These are phyloP conservation scores for Gastrolobium bilobum DNA, from an alignment of 306 rosid species.

Conservation along the genomic window DNA sequence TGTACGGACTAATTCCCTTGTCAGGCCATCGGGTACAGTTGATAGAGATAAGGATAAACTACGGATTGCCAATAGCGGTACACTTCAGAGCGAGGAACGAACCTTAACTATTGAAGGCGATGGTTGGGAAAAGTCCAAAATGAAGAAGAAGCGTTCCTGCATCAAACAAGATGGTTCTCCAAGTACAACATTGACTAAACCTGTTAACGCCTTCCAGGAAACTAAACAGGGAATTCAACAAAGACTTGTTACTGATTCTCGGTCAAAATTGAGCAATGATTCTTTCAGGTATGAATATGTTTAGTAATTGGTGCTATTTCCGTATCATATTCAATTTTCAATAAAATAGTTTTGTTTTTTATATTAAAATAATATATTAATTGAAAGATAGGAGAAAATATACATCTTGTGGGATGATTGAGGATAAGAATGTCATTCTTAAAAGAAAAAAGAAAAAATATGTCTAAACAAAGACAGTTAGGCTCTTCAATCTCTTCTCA, in stretches of 20 bases:
- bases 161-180: conserved; percentile 94
- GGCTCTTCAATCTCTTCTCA: background rate
- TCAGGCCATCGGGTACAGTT: conserved; percentile 77
- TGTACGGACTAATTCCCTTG: conserved; percentile 77
- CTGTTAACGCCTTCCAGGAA: conserved; percentile 80
- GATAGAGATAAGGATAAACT: conserved; percentile 92
- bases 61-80: conserved; percentile 74
- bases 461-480: background rate
- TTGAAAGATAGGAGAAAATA: background rate
- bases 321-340: conserved; percentile 22
- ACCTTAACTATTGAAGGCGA: conserved; percentile 80
- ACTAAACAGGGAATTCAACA: conserved; percentile 90
- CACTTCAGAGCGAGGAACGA: conserved; percentile 85
- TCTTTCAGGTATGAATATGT: conserved; percentile 78
- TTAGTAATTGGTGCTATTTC: conserved; percentile 11
- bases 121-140: conserved; percentile 97
- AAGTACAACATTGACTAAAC: conserved; percentile 67
- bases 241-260: conserved; percentile 77
- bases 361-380: conserved; percentile 22
- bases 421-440: background rate
- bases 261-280: conserved; percentile 82
- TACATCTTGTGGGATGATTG: background rate
- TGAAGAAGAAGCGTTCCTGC: conserved; percentile 95
- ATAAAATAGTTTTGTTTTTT: background rate
- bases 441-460: background rate